These are phyloP conservation scores for Zalerion maritima DNA, from an alignment of 495 filamentous ascomycete genomes.

Conservation along the genomic window DNA sequence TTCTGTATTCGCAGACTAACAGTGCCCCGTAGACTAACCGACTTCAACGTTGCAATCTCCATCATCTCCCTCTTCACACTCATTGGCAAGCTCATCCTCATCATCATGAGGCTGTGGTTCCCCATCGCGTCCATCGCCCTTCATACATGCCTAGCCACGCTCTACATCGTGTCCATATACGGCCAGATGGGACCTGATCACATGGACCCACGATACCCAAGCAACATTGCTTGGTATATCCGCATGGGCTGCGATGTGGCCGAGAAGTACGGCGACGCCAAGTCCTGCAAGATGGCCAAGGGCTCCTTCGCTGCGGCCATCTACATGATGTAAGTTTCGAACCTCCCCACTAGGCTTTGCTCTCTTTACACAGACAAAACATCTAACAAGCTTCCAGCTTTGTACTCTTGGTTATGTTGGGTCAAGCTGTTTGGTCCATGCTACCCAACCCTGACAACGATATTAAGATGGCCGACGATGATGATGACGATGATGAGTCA, in stretches of 20 bases:
- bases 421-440: slow-evolving; percentile 45
- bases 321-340: slow-evolving; percentile 55
- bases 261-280: slow-evolving; percentile 32
- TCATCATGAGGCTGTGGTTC: slow-evolving; percentile 56
- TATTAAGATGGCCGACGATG: slow-evolving; percentile 20
- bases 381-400: slow-evolving; percentile 20
- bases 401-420: slow-evolving; percentile 41
- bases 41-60: slow-evolving; percentile 70
- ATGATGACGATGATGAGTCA: slow-evolving; percentile 22
- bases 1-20: slow-evolving; percentile 7
- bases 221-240: slow-evolving; percentile 70
- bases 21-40: slow-evolving; percentile 44
- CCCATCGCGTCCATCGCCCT: slow-evolving; percentile 50
- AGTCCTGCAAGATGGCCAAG: slow-evolving; percentile 66
- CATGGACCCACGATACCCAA: slow-evolving; percentile 54
- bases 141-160: slow-evolving; percentile 40
- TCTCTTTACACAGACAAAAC: not conserved
- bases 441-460: slow-evolving; percentile 35
- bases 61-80: slow-evolving; percentile 59
- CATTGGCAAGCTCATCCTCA: slow-evolving; percentile 48
- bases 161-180: slow-evolving; percentile 54
- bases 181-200: slow-evolving; percentile 70
- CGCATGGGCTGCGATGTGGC: slow-evolving; percentile 60
- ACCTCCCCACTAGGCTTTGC: not conserved
- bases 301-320: slow-evolving; percentile 54